Percentiles rank a stretch among this genome's conserved stretches.
These are phyloP conservation scores for Colletotrichum tofieldiae DNA, from an alignment of 2,329 filamentous ascomycete species.

Conservation along the genomic window DNA sequence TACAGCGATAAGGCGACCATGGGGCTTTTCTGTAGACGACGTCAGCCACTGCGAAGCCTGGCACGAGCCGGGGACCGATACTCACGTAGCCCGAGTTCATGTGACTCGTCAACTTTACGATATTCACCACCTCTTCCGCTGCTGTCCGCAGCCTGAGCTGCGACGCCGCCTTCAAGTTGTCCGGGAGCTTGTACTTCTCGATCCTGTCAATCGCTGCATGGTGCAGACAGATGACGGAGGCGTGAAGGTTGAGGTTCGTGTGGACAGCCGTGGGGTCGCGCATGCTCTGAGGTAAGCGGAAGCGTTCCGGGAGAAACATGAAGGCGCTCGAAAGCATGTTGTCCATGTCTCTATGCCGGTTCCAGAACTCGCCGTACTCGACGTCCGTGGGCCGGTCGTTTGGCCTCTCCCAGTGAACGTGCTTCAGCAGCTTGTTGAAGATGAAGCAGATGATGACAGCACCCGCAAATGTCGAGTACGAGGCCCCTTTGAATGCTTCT, in stretches of 20 bases:
- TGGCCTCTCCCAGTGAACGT: slow-evolving; percentile 81
- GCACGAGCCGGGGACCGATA: background rate
- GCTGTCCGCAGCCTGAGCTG: slow-evolving; percentile 83
- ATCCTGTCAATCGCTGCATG: slow-evolving; percentile 90
- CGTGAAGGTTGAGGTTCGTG: slow-evolving; percentile 90
- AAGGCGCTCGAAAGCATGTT: slow-evolving; percentile 84
- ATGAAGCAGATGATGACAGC: slow-evolving; percentile 82
- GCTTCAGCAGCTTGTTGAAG: slow-evolving; percentile 85
- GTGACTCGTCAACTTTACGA: slow-evolving; percentile 85
- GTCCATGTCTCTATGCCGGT: slow-evolving; percentile 85
- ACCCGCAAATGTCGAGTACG: slow-evolving; percentile 80
- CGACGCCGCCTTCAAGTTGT: slow-evolving; percentile 78
- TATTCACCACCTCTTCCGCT: slow-evolving; percentile 86
- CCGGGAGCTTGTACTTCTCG: slow-evolving; percentile 78
- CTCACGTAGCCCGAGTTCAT: slow-evolving; percentile 78
- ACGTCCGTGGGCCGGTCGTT: slow-evolving; percentile 83
- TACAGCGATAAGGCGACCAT: slow-evolving; percentile 89
- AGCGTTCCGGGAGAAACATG: slow-evolving; percentile 81
- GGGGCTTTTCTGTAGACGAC: slow-evolving; percentile 74
- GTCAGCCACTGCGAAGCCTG: slow-evolving; percentile 33
- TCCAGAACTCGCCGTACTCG: slow-evolving; percentile 86
- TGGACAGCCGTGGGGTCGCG: slow-evolving; percentile 83
- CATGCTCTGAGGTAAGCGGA: slow-evolving; percentile 80
- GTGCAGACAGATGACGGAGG: slow-evolving; percentile 89
- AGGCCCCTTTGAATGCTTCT: slow-evolving; percentile 73